Percentiles rank a stretch among this genome's conserved stretches.
These are phyloP conservation scores for Torulaspora microellipsoides DNA, from an alignment of 805 yeast genomes.

Conservation along the genomic window DNA sequence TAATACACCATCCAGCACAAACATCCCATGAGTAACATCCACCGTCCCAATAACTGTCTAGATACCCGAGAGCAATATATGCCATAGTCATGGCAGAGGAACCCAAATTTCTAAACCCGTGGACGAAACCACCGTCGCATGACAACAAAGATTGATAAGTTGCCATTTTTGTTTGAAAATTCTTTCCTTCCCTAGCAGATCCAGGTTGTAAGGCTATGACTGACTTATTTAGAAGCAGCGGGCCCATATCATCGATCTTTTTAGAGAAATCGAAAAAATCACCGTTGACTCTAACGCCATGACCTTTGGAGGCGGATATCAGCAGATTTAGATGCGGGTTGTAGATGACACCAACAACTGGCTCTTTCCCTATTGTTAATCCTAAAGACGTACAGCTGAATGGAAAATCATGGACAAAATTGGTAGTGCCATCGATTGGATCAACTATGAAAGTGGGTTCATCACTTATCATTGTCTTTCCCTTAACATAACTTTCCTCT, in stretches of 20 bases:
- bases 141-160: conserved; percentile 83
- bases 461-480: conserved; percentile 42
- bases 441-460: conserved; percentile 59
- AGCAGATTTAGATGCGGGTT: conserved; percentile 53
- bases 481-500: conserved; percentile 53
- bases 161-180: conserved; percentile 72
- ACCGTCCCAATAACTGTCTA: conserved; percentile 66
- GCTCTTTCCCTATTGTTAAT: conserved; percentile 44
- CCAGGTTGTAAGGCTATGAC: conserved; percentile 85
- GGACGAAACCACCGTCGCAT: conserved; percentile 87
- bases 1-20: conserved; percentile 63
- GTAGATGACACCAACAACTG: conserved; percentile 60
- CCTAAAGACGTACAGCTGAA: conserved; percentile 62
- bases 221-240: conserved; percentile 79
- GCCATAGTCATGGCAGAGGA: conserved; percentile 63
- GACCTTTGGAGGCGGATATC: conserved; percentile 50
- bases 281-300: conserved; percentile 52
- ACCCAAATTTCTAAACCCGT: conserved; percentile 61
- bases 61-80: conserved; percentile 53
- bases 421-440: conserved; percentile 60
- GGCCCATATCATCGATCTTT: conserved; percentile 68
- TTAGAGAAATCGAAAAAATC: conserved; percentile 51
- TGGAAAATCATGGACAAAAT: conserved; percentile 58
- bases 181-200: conserved; percentile 82
- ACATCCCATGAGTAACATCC: conserved; percentile 71